Conservation (phyloP, 2,329 filamentous ascomycete species). For the Calonectria hawksworthii region DNA sequence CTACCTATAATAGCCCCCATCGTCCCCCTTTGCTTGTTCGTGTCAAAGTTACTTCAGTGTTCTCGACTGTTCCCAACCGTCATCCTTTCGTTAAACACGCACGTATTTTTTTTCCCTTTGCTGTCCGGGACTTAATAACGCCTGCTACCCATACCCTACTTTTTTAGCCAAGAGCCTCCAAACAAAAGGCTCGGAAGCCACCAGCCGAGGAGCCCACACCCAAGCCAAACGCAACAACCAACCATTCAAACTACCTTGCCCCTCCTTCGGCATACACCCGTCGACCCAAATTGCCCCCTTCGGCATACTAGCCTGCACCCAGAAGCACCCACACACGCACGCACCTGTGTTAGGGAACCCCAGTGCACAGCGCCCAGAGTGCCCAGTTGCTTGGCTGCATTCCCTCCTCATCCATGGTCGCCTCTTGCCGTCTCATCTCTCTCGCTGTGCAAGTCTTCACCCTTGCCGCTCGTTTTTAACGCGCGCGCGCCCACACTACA, state of each 20-base stretch:
- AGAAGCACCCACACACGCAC: background rate
- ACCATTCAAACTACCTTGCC: conserved; percentile 2
- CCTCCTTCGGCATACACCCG: conserved; percentile 11
- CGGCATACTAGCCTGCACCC: background rate
- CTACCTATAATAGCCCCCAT: conserved; percentile 9
- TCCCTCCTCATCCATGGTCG: background rate
- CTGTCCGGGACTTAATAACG: background rate
- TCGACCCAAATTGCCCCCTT: conserved; percentile 3
- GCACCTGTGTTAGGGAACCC: conserved; percentile 2
- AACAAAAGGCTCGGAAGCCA: conserved; percentile 5
- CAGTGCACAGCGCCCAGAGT: background rate
- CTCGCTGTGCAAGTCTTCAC: background rate
- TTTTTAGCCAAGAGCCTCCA: background rate
- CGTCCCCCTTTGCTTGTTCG: background rate
- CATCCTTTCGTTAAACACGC: background rate
- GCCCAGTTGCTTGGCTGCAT: conserved; percentile 6
- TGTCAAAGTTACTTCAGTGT: background rate
- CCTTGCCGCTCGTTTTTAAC: background rate
- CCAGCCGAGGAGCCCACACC: background rate
- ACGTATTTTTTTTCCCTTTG: background rate
- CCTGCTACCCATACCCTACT: background rate
- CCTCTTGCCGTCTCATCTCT: background rate
- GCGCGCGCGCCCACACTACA: conserved; percentile 2
- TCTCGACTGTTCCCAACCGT: background rate
- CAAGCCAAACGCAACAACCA: conserved; percentile 1